Evolutionary conservation across 176 grass and related monocot genomes (phyloP).

Genomic region (Zoysia pacifica): DNA sequence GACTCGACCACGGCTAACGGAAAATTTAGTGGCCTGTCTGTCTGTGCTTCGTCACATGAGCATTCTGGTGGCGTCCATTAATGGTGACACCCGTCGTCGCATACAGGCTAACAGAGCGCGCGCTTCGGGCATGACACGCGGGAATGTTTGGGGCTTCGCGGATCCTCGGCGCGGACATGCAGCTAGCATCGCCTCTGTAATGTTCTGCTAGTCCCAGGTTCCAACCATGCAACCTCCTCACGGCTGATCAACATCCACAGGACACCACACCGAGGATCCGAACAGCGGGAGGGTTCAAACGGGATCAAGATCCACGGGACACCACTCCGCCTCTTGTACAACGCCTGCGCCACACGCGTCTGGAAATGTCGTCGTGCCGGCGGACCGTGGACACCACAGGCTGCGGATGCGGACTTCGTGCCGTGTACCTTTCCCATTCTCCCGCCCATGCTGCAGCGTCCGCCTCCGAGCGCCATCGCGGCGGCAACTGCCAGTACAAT

Average conservation of each 20-base stretch:
- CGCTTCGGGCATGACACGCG: neutral
- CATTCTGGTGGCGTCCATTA: neutral
- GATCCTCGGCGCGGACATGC: neutral
- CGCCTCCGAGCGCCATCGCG: neutral
- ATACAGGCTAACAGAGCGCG: neutral
- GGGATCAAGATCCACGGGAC: too few relatives aligned
- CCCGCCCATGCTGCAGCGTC: too few relatives aligned
- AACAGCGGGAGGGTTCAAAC: too few relatives aligned
- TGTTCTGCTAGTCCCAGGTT: neutral
- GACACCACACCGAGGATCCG: too few relatives aligned
- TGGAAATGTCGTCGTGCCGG: neutral
- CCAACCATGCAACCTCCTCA: neutral
- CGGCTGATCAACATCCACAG: too few relatives aligned
- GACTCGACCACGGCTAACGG: neutral
- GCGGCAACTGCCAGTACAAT: neutral
- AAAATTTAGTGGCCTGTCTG: neutral
- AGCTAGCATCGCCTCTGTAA: neutral
- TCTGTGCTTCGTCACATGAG: neutral
- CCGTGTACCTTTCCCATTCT: too few relatives aligned
- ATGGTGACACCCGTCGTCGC: neutral
- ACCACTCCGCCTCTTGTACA: too few relatives aligned
- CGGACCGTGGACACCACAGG: neutral
- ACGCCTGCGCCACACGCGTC: neutral
- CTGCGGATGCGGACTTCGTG: neutral
- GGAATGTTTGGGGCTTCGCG: neutral